A percentile compares a stretch with the other conserved stretches of the same genome.
Conservation (phyloP, 371 early-diverging fungal genomes). For the Batkoa obscura region DNA sequence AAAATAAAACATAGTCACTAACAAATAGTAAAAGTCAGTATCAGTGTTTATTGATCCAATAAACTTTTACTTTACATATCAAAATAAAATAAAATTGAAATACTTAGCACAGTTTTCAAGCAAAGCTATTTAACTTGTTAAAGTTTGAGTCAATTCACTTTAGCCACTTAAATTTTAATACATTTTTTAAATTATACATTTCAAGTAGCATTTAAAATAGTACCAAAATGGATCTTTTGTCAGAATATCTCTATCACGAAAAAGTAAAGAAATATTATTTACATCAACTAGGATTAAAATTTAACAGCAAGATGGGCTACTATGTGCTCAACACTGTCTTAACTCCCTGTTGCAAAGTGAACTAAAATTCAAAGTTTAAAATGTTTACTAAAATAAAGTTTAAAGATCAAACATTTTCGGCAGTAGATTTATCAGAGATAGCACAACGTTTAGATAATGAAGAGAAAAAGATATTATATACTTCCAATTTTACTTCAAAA, state of each 20-base stretch:
- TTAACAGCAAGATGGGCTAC: conserved; percentile 7
- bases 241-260: neutral
- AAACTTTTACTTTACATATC: too few relatives aligned
- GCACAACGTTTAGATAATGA: neutral
- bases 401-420: neutral
- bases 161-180: too few relatives aligned
- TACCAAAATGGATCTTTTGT: too few relatives aligned
- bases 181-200: too few relatives aligned
- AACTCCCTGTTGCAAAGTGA: conserved; percentile 11
- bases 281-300: neutral
- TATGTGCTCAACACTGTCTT: conserved; percentile 10
- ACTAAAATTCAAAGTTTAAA: neutral
- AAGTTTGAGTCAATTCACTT: too few relatives aligned
- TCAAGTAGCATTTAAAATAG: too few relatives aligned
- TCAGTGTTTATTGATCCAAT: too few relatives aligned
- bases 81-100: too few relatives aligned
- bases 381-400: neutral
- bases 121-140: too few relatives aligned
- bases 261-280: neutral
- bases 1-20: too few relatives aligned
- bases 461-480: neutral
- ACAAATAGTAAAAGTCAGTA: too few relatives aligned
- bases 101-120: too few relatives aligned
- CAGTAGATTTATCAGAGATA: neutral
- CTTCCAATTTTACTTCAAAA: neutral